Conservation (phyloP, 176 grass and related monocot genomes). For the Aegilops longissima region DNA sequence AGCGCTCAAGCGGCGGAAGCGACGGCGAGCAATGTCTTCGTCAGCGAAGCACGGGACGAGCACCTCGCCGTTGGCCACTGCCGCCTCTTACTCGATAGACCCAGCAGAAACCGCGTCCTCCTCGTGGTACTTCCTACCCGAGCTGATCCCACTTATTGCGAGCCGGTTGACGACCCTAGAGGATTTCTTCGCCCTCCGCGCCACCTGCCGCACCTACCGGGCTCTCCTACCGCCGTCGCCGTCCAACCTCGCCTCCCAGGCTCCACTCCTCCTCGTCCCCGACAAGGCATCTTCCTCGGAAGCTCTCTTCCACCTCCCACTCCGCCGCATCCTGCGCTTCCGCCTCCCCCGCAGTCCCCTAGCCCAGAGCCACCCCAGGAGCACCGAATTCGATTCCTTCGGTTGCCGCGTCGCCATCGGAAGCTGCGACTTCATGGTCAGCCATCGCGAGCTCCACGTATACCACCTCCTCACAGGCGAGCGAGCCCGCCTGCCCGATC, state of each 20-base stretch:
- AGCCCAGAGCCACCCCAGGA: conserved; percentile 13
- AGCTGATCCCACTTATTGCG: conserved; percentile 28
- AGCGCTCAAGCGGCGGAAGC: background rate
- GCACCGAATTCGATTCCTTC: conserved; percentile 37
- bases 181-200: conserved; percentile 47
- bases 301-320: conserved; percentile 43
- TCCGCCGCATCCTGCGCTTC: conserved; percentile 37
- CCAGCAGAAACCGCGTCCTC: background rate
- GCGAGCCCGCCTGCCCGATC: too few relatives aligned
- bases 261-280: conserved; percentile 45
- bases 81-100: background rate
- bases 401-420: conserved; percentile 32
- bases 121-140: conserved; percentile 30
- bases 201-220: conserved; percentile 48
- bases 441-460: too few relatives aligned
- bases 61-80: background rate
- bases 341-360: conserved; percentile 31
- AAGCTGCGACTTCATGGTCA: too few relatives aligned
- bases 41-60: conserved; percentile 14
- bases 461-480: too few relatives aligned
- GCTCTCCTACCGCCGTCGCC: conserved; percentile 24
- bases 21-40: background rate
- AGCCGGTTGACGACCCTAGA: conserved; percentile 44
- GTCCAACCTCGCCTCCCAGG: conserved; percentile 39
- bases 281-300: conserved; percentile 40